A percentile compares a stretch with the other conserved stretches of the same genome.
These are phyloP conservation scores for Geoglossum glabrum DNA, from an alignment of 495 filamentous ascomycete species.

Conservation along the genomic window DNA sequence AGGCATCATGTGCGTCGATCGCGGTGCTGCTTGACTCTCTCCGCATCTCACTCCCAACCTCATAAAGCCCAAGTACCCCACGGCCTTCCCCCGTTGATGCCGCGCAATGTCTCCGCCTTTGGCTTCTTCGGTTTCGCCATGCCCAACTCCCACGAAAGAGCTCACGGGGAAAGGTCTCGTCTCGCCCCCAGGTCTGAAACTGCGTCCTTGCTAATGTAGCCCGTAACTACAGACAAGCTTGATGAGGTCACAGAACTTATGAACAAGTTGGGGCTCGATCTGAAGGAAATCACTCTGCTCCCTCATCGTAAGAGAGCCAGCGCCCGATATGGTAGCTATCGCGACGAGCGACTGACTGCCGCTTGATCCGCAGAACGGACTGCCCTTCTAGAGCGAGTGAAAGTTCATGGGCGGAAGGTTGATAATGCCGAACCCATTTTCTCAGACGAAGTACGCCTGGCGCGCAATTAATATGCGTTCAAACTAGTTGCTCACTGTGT, in stretches of 20 bases:
- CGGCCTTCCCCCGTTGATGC: background rate
- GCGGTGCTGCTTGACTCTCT: background rate
- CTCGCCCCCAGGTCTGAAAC: background rate
- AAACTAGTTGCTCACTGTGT: background rate
- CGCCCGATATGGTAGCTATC: background rate
- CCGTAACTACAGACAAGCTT: slow-evolving; percentile 32
- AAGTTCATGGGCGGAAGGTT: slow-evolving; percentile 55
- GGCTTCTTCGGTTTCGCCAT: background rate
- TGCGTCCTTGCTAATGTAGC: background rate
- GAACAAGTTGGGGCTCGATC: slow-evolving; percentile 34
- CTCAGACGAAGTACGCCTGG: slow-evolving; percentile 39
- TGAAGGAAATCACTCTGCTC: slow-evolving; percentile 30
- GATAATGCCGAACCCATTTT: slow-evolving; percentile 61
- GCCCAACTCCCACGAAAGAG: background rate
- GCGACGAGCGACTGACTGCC: slow-evolving; percentile 4
- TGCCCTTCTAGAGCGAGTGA: slow-evolving; percentile 48
- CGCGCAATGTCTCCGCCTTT: background rate
- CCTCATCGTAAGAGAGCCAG: slow-evolving; percentile 30
- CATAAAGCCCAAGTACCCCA: background rate
- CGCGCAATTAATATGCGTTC: background rate
- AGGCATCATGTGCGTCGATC: background rate
- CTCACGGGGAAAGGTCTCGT: background rate
- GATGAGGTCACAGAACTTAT: slow-evolving; percentile 40
- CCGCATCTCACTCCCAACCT: background rate
- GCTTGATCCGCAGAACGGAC: slow-evolving; percentile 30